Percentiles rank a stretch among this genome's conserved stretches.
These are phyloP conservation scores for Elongisporangium prolatum DNA, from an alignment of 352 stramenopile species.

Conservation along the genomic window DNA sequence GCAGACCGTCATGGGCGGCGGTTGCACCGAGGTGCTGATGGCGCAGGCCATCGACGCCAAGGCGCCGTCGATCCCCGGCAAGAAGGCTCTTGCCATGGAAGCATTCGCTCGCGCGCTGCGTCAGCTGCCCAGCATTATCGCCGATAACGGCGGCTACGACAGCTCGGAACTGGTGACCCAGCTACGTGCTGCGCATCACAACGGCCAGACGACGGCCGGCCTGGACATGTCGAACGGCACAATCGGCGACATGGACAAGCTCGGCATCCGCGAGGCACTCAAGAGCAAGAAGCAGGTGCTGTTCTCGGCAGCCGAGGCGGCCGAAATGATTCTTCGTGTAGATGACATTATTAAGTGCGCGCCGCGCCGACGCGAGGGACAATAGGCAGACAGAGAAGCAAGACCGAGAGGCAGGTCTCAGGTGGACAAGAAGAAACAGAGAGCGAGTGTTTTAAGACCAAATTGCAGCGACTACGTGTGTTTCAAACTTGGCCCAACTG, in stretches of 20 bases:
- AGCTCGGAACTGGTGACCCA: conserved; percentile 97
- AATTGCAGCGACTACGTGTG: background rate
- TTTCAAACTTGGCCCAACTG: no score
- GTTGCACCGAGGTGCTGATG: conserved; percentile 97
- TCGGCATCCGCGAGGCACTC: conserved; percentile 96
- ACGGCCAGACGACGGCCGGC: conserved; percentile 90
- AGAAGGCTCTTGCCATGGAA: conserved; percentile 98
- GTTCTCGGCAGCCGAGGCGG: conserved; percentile 96
- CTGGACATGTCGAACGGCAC: conserved; percentile 96
- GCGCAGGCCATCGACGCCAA: conserved; percentile 90
- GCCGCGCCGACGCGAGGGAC: conserved; percentile 67
- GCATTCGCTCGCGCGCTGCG: conserved; percentile 95
- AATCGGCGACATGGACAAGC: conserved; percentile 95
- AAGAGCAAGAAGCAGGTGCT: conserved; percentile 98
- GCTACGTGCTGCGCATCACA: conserved; percentile 92
- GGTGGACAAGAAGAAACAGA: background rate
- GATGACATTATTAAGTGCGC: conserved; percentile 98
- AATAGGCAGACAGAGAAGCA: conserved; percentile 17
- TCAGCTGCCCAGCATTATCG: conserved; percentile 97
- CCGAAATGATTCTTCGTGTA: conserved; percentile 99
- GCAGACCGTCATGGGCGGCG: conserved; percentile 95
- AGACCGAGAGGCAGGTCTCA: background rate
- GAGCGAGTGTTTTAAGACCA: background rate
- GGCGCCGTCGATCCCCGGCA: conserved; percentile 92
- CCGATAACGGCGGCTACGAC: conserved; percentile 99